Conservation (phyloP, 2,329 filamentous ascomycete species). For the Dactylellina haptotyla region DNA sequence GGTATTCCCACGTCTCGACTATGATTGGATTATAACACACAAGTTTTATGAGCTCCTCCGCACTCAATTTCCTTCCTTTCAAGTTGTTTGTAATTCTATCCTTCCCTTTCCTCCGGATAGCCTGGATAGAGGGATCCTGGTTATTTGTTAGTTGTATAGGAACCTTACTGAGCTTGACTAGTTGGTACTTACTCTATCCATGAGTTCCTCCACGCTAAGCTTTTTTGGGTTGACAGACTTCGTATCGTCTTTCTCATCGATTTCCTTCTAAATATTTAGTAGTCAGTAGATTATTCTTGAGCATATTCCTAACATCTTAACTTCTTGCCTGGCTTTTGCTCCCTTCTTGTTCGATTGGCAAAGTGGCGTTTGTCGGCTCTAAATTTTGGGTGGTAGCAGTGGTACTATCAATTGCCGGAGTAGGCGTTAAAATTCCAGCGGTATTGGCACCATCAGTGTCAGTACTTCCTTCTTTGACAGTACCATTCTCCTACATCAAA, state of each 20-base stretch:
- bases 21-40: constrained; percentile 18
- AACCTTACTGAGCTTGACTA: not conserved
- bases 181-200: constrained; percentile 3
- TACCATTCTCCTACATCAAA: not conserved
- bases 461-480: not conserved
- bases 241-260: not conserved
- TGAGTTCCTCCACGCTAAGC: not conserved
- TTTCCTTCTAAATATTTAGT: not conserved
- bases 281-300: not conserved
- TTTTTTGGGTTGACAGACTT: not conserved
- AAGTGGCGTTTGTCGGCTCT: no score
- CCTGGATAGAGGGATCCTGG: constrained; percentile 19
- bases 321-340: no score
- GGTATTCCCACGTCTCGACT: not conserved
- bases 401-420: not conserved
- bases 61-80: constrained; percentile 18
- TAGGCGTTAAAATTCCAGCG: not conserved
- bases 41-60: constrained; percentile 34
- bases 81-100: not conserved
- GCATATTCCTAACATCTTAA: no score
- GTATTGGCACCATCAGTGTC: not conserved
- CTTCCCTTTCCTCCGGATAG: not conserved
- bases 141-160: not conserved
- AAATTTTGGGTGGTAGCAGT: not conserved
- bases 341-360: not conserved